Percentiles rank a stretch among this genome's conserved stretches.
These are phyloP conservation scores for Pseudotulostoma volvatum DNA, from an alignment of 495 filamentous ascomycete species.

Conservation along the genomic window DNA sequence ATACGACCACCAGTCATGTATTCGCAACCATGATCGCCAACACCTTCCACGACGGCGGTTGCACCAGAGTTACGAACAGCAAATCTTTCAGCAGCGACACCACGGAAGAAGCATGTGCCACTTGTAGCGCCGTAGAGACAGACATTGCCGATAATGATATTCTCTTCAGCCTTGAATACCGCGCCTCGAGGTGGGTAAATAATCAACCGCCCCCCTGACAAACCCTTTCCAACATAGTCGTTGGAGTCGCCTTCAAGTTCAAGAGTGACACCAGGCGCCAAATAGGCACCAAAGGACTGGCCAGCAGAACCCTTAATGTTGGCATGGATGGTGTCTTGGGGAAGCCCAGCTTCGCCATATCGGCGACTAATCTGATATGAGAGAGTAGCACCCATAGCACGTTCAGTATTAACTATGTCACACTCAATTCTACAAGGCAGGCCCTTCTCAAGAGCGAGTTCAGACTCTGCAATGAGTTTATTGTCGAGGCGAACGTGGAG, in stretches of 20 bases:
- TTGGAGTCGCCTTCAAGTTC: slow-evolving; percentile 97
- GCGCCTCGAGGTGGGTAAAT: slow-evolving; percentile 90
- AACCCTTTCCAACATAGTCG: slow-evolving; percentile 95
- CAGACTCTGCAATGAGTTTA: slow-evolving; percentile 94
- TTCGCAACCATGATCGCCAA: slow-evolving; percentile 96
- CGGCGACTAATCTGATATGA: slow-evolving; percentile 93
- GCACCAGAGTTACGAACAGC: slow-evolving; percentile 96
- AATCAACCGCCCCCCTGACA: slow-evolving; percentile 90
- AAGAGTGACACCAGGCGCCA: slow-evolving; percentile 87
- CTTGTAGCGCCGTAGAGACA: slow-evolving; percentile 93
- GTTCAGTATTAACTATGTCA: slow-evolving; percentile 97
- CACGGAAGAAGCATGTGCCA: slow-evolving; percentile 94
- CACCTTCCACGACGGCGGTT: slow-evolving; percentile 90
- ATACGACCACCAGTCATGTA: slow-evolving; percentile 96
- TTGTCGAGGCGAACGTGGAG: slow-evolving; percentile 93
- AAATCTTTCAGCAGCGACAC: slow-evolving; percentile 93
- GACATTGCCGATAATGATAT: slow-evolving; percentile 89
- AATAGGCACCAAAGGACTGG: slow-evolving; percentile 93
- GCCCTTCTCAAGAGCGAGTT: slow-evolving; percentile 91
- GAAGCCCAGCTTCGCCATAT: slow-evolving; percentile 80
- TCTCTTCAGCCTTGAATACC: slow-evolving; percentile 95
- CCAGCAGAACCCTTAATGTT: slow-evolving; percentile 98
- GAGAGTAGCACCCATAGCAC: slow-evolving; percentile 82
- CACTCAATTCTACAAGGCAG: slow-evolving; percentile 90
- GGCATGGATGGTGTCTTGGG: slow-evolving; percentile 89